Evolutionary conservation across 2,329 filamentous ascomycete species (phyloP).

Genomic region (Pseudopithomyces chartarum): DNA sequence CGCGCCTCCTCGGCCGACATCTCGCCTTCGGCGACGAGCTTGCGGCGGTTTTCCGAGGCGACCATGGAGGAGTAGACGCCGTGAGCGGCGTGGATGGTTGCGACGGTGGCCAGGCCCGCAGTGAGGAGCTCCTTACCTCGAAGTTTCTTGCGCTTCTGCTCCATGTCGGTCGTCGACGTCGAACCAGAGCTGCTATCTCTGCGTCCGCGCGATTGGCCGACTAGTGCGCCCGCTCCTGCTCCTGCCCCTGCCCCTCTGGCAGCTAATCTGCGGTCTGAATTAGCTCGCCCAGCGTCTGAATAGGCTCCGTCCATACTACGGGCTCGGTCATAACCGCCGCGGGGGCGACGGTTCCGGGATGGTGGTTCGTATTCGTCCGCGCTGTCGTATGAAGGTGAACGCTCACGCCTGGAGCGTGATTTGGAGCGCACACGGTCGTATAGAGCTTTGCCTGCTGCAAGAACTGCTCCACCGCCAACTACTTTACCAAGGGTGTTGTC

Average conservation of each 20-base stretch:
- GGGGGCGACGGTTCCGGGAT: conserved; percentile 50
- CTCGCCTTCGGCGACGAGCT: conserved; percentile 65
- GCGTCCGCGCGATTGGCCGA: conserved; percentile 20
- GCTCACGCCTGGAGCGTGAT: conserved; percentile 53
- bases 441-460: conserved; percentile 57
- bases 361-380: conserved; percentile 58
- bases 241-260: conserved; percentile 43
- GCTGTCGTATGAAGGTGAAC: conserved; percentile 52
- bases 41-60: conserved; percentile 64
- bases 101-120: conserved; percentile 68
- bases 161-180: conserved; percentile 66
- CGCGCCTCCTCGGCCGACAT: conserved; percentile 67
- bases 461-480: conserved; percentile 54
- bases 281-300: conserved; percentile 44
- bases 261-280: conserved; percentile 46
- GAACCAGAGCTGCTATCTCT: conserved; percentile 41
- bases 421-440: conserved; percentile 62
- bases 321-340: conserved; percentile 38
- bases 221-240: conserved; percentile 38
- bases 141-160: conserved; percentile 66
- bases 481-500: conserved; percentile 55
- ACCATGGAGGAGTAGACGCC: conserved; percentile 67
- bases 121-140: conserved; percentile 69
- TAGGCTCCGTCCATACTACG: conserved; percentile 51
- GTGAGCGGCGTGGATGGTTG: conserved; percentile 72